Evolutionary conservation across 1,139 yeast species (phyloP).

Genomic region (Kazachstania sp.): DNA sequence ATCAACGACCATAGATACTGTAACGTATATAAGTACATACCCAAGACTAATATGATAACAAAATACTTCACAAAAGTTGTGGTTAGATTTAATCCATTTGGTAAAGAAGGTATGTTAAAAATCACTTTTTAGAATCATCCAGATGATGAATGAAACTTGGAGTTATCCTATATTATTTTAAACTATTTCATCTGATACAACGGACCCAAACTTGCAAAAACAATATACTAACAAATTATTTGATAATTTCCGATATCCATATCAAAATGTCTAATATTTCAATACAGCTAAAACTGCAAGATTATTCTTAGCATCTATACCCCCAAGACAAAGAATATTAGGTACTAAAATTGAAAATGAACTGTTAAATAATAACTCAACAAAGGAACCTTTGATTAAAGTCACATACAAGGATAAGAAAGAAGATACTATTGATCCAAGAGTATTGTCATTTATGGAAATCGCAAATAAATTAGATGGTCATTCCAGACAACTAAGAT

Average conservation of each 20-base stretch:
- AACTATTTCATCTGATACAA: too few relatives aligned
- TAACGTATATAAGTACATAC: too few relatives aligned
- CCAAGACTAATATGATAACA: slow-evolving; percentile 55
- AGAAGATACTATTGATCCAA: slow-evolving; percentile 60
- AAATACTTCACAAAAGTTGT: slow-evolving; percentile 73
- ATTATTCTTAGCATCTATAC: slow-evolving; percentile 69
- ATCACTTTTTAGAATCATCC: too few relatives aligned
- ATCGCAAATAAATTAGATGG: slow-evolving; percentile 51
- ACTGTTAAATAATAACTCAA: slow-evolving; percentile 40
- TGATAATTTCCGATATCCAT: too few relatives aligned
- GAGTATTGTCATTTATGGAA: slow-evolving; percentile 44
- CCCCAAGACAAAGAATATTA: slow-evolving; percentile 51
- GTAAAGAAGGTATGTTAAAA: slow-evolving; percentile 44
- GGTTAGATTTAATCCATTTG: slow-evolving; percentile 73
- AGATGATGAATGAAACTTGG: too few relatives aligned
- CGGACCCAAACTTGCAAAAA: too few relatives aligned
- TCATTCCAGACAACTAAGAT: slow-evolving; percentile 61
- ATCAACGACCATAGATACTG: too few relatives aligned
- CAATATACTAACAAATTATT: slow-evolving; percentile 10
- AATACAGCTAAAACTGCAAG: slow-evolving; percentile 63
- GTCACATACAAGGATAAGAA: slow-evolving; percentile 81
- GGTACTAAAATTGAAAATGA: slow-evolving; percentile 46
- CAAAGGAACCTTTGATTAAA: slow-evolving; percentile 48
- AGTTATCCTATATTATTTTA: too few relatives aligned
- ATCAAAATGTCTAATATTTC: background rate